phyloP scores from a whole-genome alignment of 495 filamentous ascomycete species.

The Glonium stellatum region DNA sequence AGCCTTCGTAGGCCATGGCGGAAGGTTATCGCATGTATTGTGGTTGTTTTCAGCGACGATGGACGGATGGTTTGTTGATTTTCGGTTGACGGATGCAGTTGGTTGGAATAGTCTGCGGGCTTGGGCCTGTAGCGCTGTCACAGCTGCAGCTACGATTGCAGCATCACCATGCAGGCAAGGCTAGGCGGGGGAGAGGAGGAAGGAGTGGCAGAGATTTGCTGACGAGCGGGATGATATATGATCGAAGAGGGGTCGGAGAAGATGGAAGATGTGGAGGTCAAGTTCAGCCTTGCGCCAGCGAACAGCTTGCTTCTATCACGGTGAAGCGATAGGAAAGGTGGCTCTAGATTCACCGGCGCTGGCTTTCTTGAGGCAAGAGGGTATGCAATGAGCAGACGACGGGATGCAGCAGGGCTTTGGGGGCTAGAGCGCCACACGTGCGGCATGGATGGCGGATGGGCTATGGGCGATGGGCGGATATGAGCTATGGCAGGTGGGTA shows the following conservation, averaged over 20 bases:
- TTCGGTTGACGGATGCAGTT: neutral
- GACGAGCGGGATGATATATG: neutral
- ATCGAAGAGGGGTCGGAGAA: neutral
- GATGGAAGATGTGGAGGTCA: neutral
- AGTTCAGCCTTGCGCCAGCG: neutral
- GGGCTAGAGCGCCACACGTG: neutral
- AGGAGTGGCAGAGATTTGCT: neutral
- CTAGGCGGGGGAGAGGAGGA: neutral
- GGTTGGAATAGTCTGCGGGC: neutral
- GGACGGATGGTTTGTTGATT: neutral
- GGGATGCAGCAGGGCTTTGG: neutral
- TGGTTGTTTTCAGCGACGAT: neutral
- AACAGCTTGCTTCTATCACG: neutral
- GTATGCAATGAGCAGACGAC: too few species aligned
- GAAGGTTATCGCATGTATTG: neutral
- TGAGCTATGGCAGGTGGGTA: neutral
- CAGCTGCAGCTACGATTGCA: neutral
- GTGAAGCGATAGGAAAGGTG: neutral
- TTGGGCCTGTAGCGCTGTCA: neutral
- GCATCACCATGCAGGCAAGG: neutral
- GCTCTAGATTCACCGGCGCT: neutral
- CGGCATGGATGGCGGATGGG: neutral
- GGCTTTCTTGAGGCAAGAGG: neutral
- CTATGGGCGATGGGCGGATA: neutral
- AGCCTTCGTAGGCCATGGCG: constrained; percentile 28